Conservation (phyloP, 176 grass and related monocot species). For the Triticum timopheevii region DNA sequence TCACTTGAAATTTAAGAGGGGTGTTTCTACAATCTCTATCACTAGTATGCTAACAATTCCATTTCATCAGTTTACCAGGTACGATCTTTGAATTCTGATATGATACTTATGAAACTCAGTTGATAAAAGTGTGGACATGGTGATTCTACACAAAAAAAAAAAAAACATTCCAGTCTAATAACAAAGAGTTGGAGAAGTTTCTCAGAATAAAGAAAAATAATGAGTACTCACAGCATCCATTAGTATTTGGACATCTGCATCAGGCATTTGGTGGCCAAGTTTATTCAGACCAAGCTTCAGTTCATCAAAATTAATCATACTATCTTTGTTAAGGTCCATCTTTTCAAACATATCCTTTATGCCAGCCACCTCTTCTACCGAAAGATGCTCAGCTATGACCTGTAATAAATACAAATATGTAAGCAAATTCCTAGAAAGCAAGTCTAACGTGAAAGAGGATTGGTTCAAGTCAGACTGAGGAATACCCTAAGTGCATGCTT, state of each 20-base stretch:
- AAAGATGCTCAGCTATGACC: constrained; percentile 92
- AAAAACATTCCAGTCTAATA: background rate
- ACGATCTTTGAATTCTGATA: background rate
- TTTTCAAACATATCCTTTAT: constrained; percentile 92
- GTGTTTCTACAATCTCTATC: background rate
- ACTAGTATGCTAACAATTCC: background rate
- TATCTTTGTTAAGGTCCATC: constrained; percentile 81
- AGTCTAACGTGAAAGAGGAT: constrained; percentile 18
- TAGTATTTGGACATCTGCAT: constrained; percentile 81
- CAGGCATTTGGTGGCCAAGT: constrained; percentile 74
- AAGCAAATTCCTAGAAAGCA: constrained; percentile 5
- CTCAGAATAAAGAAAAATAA: background rate
- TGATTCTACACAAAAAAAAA: background rate
- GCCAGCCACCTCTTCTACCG: constrained; percentile 83
- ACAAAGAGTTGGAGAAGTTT: background rate
- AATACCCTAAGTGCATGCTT: constrained; percentile 84
- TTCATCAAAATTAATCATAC: constrained; percentile 73
- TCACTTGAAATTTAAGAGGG: background rate
- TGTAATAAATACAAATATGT: constrained; percentile 31
- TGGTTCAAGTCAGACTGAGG: constrained; percentile 27
- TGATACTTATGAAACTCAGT: background rate
- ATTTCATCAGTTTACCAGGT: background rate
- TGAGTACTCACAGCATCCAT: constrained; percentile 84
- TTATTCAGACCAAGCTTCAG: constrained; percentile 86
- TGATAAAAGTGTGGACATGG: background rate